phyloP scores from a whole-genome alignment of 257 asterid species.

The Coffea canephora region DNA sequence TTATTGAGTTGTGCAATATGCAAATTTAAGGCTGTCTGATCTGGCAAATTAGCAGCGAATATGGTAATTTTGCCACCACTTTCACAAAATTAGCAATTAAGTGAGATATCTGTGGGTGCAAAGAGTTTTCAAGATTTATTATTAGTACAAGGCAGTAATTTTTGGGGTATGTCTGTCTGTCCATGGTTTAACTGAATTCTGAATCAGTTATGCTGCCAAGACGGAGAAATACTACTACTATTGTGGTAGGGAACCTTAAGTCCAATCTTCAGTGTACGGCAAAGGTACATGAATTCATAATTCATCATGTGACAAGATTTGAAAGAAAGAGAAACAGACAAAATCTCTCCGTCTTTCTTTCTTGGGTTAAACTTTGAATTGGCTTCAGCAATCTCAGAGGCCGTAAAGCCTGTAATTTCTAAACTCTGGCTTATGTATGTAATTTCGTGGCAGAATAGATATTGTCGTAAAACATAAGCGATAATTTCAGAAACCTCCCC shows the following conservation, averaged over 20 bases:
- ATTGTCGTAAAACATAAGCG: neutral
- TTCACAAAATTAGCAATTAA: neutral
- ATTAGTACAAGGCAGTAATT: neutral
- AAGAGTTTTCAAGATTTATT: neutral
- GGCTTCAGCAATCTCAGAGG: neutral
- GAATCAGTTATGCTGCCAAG: neutral
- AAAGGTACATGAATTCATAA: neutral
- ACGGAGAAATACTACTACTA: neutral
- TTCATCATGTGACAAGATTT: neutral
- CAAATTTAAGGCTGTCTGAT: neutral
- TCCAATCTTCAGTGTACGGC: slow-evolving; percentile 1
- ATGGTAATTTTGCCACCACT: neutral
- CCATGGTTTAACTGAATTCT: neutral
- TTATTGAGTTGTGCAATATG: too few species aligned
- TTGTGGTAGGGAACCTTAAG: neutral
- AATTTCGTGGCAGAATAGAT: neutral
- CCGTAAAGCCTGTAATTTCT: neutral
- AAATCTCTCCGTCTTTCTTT: neutral
- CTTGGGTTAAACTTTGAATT: neutral
- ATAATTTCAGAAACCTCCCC: too few species aligned
- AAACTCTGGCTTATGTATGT: neutral
- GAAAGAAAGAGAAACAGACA: neutral
- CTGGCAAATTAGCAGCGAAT: neutral
- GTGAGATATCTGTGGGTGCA: neutral
- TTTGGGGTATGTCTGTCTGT: neutral